These are phyloP conservation scores for Gonium pectorale DNA, from an alignment of 139 green algal genomes.

Conservation along the genomic window DNA sequence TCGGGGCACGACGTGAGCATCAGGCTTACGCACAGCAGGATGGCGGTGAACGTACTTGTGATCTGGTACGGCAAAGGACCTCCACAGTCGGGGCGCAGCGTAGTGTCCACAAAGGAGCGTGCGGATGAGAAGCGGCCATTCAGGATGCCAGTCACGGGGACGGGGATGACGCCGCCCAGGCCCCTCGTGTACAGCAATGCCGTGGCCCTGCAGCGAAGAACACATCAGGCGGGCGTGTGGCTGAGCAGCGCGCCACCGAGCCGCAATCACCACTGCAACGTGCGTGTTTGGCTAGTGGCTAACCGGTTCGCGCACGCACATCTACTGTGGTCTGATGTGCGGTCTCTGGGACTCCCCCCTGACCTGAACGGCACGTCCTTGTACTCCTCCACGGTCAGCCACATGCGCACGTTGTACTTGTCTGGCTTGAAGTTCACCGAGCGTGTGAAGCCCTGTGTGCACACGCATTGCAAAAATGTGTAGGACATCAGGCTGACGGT, in stretches of 20 bases:
- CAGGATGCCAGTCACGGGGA: not conserved
- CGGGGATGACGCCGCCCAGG: slow-evolving; percentile 6
- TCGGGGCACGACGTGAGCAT: no score
- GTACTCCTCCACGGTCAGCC: slow-evolving; percentile 9
- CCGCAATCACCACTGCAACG: no score
- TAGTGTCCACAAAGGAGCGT: not conserved
- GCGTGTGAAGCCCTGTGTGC: not conserved
- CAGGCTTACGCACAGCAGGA: no score
- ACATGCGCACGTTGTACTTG: not conserved
- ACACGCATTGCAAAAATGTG: not conserved
- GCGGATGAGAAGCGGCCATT: slow-evolving; percentile 3
- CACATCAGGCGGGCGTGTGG: no score
- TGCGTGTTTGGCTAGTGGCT: no score
- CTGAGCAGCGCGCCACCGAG: no score
- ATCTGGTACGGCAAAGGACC: not conserved
- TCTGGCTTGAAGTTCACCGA: not conserved
- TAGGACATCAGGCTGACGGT: no score
- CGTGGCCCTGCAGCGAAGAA: slow-evolving; percentile 1
- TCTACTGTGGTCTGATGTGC: not conserved
- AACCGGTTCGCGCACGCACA: no score
- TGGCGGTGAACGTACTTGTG: not conserved
- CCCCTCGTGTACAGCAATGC: not conserved
- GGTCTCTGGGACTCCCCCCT: not conserved
- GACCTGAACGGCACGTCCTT: not conserved
- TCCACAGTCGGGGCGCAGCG: not conserved